Evolutionary conservation across 306 rosid genomes (phyloP), one percentile per base, ranked within the genome.

Genomic region (Bauhinia variegata): DNA sequence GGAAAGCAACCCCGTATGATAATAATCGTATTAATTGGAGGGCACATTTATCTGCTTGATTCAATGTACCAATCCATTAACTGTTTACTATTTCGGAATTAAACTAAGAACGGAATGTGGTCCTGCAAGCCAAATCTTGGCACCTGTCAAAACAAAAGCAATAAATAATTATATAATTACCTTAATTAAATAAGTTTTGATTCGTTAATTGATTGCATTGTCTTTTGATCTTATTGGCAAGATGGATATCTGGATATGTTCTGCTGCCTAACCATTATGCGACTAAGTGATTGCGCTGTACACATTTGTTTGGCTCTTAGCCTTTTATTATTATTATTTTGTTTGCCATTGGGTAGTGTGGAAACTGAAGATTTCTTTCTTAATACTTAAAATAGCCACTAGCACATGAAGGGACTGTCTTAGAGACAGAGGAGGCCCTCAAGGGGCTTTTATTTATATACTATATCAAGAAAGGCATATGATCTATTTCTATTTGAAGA

Each of bases 211-310:
- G n/a, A n/a, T n/a, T 8, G 9, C 9, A 5, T 36, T n/a, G 3
- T 36, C 8, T 14, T 60, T 38, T 6, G 14, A 39, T 1, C 12
- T 39, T 39, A 37, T 39, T 18, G 18, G 51, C 50, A 30, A 39
- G 9, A 1, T 5, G 5, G 41, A 36, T 36, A 36, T 36, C n/a
- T 18, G 23, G 34, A 39, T 38, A 23, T 2, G 33, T 33, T 39
- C 49, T 9, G 19, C 0, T 5, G 65, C 41, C 15, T 17, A 18
- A 18, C 36, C 37, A 37, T 18, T 17, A 32, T 36, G 46, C 3
- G 33, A 8, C 33, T 7, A 32, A 64, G 63, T 19, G 70, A 15
- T 33, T 16, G 18, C 51, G 19, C 48, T 8, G 60, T 53, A 65
- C 15, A 36, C 36, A 62, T 46, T 54, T 55, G 15, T 36, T 8